A percentile compares a stretch with the other conserved stretches of the same genome.
Conservation (phyloP, 306 rosid genomes). For the Luffa acutangula region DNA sequence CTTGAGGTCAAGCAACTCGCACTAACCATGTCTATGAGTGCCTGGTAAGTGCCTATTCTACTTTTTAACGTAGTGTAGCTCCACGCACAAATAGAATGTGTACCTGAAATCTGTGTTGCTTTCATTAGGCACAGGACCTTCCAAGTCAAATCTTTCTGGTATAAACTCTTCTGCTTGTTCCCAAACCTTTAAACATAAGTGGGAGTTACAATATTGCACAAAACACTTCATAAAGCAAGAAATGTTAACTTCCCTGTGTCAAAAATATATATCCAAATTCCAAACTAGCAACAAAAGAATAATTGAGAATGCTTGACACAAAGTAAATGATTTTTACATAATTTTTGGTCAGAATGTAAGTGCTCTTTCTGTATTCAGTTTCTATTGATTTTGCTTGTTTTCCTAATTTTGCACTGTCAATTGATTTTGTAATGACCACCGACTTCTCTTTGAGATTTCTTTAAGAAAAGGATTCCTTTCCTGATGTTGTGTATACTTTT, state of each 20-base stretch:
- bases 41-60: background rate
- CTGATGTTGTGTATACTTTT: background rate
- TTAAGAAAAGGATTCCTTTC: background rate
- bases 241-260: background rate
- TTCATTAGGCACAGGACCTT: conserved; percentile 76
- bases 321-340: background rate
- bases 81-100: background rate
- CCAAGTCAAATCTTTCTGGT: conserved; percentile 83
- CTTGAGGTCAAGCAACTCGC: background rate
- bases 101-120: conserved; percentile 86
- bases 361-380: background rate
- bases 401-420: background rate
- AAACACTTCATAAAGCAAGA: background rate
- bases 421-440: background rate
- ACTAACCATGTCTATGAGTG: background rate
- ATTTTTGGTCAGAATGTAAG: background rate
- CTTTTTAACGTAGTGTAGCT: background rate
- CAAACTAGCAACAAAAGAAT: background rate
- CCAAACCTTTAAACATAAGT: conserved; percentile 62
- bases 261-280: background rate
- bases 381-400: background rate
- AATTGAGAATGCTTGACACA: background rate
- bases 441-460: background rate
- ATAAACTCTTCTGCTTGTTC: conserved; percentile 84
- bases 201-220: conserved; percentile 2